Base-by-base conservation (phyloP, 2,329 filamentous ascomycete species). In the Monosporascus sp. region DNA sequence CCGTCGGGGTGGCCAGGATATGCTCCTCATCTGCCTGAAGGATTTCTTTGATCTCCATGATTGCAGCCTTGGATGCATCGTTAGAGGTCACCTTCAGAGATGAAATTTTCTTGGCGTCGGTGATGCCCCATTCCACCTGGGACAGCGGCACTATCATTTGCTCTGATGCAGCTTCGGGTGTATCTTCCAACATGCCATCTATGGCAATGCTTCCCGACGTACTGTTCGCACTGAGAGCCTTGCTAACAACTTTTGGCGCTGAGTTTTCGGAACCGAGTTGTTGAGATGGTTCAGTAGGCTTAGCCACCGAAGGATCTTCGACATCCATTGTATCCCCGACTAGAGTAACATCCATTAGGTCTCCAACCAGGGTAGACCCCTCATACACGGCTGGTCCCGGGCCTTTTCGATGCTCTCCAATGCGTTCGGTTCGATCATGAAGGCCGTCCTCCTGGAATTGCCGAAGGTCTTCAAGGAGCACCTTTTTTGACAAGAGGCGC, bases 271-370 rank as follows among this genome's bases (percentile, higher is more conserved):
- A 7, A 37, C 6, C 5, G 35, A 27, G 22, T 26, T 44, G 45
- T 40, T 53, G 38, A 47, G 37, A 46, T 14, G 37, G 41, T 50
- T 31, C 22, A 46, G n/a, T 48, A 35, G 40, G 20, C 19, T 48
- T 19, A 41, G 47, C 24, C 31, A 48, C 19, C 8, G 37, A 37
- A 31, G 17, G 45, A 27, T 50, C 24, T 14, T 60, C 57, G 26
- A 55, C 38, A 49, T 63, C 55, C 53, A 61, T 59, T 50, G 41
- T 19, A 49, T 63, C 56, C 37, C 50, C 58, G 44, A 66, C 49
- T 16, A 66, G 54, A 19, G 63, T 63, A 35, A 52, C 37, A 49
- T 63, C 54, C 53, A 60, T 58, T 51, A 41, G 24, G 49, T 64
- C 58, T 38, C 49, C 58, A 46, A 66, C 49, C 20, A 65, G 54